These are phyloP conservation scores for Xylaria polymorpha DNA, from an alignment of 2,329 filamentous ascomycete species.

Conservation along the genomic window DNA sequence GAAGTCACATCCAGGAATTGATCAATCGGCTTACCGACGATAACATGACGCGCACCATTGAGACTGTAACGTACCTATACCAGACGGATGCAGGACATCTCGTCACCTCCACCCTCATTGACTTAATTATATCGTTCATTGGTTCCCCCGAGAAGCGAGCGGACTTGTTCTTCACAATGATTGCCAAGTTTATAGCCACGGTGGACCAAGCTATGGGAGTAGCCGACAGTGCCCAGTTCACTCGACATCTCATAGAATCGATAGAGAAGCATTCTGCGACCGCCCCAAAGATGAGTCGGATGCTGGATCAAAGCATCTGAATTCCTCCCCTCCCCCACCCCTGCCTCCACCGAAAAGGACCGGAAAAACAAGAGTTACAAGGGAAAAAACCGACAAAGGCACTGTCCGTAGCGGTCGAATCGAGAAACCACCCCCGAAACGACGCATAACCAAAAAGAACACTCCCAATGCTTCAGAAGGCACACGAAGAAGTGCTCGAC, in stretches of 20 bases:
- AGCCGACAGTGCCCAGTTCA: constrained; percentile 88
- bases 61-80: constrained; percentile 87
- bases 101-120: constrained; percentile 82
- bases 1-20: constrained; percentile 84
- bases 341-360: background rate
- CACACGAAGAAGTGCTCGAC: constrained; percentile 25
- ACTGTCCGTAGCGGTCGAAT: background rate
- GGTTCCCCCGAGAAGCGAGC: constrained; percentile 81
- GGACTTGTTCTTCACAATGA: constrained; percentile 90
- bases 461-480: background rate
- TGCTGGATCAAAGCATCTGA: constrained; percentile 64
- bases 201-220: constrained; percentile 87
- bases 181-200: constrained; percentile 88
- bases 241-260: constrained; percentile 80
- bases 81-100: constrained; percentile 84
- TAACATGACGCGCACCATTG: constrained; percentile 85
- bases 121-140: constrained; percentile 80
- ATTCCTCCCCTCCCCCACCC: background rate
- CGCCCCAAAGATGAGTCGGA: constrained; percentile 51
- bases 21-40: constrained; percentile 94
- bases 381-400: background rate
- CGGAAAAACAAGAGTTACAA: background rate
- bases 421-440: constrained; percentile 19
- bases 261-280: constrained; percentile 74
- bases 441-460: background rate